Conservation (phyloP, 2,329 filamentous ascomycete genomes). For the Colletotrichum cuscutae region DNA sequence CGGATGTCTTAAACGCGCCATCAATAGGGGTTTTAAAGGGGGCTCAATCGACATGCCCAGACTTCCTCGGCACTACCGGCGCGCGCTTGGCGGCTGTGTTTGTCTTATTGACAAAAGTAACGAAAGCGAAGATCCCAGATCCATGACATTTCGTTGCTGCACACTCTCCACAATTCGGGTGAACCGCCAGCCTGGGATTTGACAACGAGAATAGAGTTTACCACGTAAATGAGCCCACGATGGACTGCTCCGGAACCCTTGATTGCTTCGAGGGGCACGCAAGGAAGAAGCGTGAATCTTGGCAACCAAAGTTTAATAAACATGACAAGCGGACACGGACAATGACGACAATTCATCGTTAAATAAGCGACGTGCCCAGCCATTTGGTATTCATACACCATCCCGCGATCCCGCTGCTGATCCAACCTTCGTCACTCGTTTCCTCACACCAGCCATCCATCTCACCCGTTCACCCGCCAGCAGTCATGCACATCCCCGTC, state of each 20-base stretch:
- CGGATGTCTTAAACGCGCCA: not conserved
- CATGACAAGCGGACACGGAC: not conserved
- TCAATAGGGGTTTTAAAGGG: not conserved
- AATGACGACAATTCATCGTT: not conserved
- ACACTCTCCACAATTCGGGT: slow-evolving; percentile 1
- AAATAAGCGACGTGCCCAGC: not conserved
- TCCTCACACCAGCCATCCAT: not conserved
- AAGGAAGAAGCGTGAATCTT: not conserved
- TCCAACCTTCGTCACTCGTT: not conserved
- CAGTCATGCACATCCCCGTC: slow-evolving; percentile 21
- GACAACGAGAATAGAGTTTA: slow-evolving; percentile 14
- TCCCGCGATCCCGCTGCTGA: not conserved
- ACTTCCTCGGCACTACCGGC: slow-evolving; percentile 10
- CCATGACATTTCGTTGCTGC: slow-evolving; percentile 18
- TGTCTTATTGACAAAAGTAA: not conserved
- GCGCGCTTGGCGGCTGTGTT: slow-evolving; percentile 4
- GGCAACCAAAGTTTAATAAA: not conserved
- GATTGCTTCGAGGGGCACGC: not conserved
- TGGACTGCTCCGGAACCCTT: not conserved
- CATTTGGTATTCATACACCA: not conserved
- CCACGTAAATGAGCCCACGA: slow-evolving; percentile 7
- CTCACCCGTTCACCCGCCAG: not conserved
- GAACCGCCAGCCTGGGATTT: slow-evolving; percentile 5
- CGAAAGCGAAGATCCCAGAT: slow-evolving; percentile 9
- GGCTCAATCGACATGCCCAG: not conserved